Percentiles rank a stretch among this genome's conserved stretches.
Conservation (phyloP, 305 asterid genomes). For the Euphrasia arctica region DNA sequence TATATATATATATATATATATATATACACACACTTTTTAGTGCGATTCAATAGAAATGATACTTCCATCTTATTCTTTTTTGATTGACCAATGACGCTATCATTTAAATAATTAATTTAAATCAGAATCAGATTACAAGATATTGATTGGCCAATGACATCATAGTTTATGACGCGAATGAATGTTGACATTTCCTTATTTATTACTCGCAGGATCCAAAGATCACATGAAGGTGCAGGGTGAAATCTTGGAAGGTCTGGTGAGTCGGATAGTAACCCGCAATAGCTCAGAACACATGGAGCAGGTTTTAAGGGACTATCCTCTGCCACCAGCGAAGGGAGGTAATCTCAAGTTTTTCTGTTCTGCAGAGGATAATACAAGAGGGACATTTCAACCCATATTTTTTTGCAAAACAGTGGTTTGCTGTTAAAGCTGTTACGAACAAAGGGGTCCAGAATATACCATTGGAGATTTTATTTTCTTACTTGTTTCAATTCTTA, state of each 20-base stretch:
- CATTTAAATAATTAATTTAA: too few relatives aligned
- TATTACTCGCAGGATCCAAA: conserved; percentile 64
- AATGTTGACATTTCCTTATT: conserved; percentile 23
- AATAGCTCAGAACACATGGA: conserved; percentile 77
- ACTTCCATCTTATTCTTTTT: neutral
- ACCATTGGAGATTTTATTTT: neutral
- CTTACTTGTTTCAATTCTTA: conserved; percentile 12
- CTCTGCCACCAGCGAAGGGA: conserved; percentile 66
- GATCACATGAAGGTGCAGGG: conserved; percentile 93
- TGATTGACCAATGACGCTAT: too few relatives aligned
- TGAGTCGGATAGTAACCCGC: conserved; percentile 85
- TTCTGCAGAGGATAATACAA: neutral
- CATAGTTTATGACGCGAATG: neutral
- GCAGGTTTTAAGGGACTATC: conserved; percentile 69
- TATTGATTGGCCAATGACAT: conserved; percentile 11
- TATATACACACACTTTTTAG: neutral
- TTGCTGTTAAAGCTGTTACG: conserved; percentile 11
- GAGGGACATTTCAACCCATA: conserved; percentile 9
- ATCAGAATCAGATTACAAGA: too few relatives aligned
- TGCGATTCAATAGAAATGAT: neutral
- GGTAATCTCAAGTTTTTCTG: conserved; percentile 43
- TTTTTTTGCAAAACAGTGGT: conserved; percentile 5
- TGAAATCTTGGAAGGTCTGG: conserved; percentile 98
- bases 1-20: neutral
- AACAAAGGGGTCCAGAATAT: conserved; percentile 1